phyloP scores from a whole-genome alignment of 164 flowering plant genomes.

The Tinospora cordifolia region DNA sequence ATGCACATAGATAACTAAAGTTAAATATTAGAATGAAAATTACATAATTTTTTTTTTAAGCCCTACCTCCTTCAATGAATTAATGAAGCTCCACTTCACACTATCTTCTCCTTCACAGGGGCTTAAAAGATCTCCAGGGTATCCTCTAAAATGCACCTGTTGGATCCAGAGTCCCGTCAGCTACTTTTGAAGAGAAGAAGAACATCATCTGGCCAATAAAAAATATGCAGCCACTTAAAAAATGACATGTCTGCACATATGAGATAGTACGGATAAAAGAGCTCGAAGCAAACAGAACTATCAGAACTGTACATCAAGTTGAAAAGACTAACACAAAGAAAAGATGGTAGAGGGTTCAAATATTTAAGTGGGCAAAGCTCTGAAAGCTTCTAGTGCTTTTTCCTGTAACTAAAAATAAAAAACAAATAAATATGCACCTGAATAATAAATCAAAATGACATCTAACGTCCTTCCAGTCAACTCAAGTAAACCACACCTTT shows the following conservation, averaged over 20 bases:
- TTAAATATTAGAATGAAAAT: too few relatives aligned
- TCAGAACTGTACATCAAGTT: not conserved
- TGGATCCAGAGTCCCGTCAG: constrained; percentile 11
- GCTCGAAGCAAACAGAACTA: not conserved
- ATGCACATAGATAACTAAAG: too few relatives aligned
- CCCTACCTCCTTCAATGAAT: constrained; percentile 88
- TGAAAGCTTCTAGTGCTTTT: too few relatives aligned
- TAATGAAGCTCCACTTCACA: constrained; percentile 92
- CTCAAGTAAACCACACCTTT: too few relatives aligned
- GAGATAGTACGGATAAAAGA: not conserved
- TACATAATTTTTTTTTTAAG: not conserved
- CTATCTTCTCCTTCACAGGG: constrained; percentile 96
- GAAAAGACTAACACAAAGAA: not conserved
- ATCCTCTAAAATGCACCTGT: constrained; percentile 95
- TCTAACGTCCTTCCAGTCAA: too few relatives aligned
- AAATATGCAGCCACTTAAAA: not conserved
- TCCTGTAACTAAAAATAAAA: too few relatives aligned
- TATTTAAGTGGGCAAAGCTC: not conserved
- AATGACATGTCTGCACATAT: not conserved
- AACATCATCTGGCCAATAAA: not conserved
- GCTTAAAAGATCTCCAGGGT: constrained; percentile 59
- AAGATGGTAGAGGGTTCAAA: not conserved
- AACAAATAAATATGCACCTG: too few relatives aligned
- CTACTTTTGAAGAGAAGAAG: not conserved
- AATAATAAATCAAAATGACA: too few relatives aligned